phyloP scores from a whole-genome alignment of 2,329 filamentous ascomycete species.

The Akanthomyces dipterigenus region DNA sequence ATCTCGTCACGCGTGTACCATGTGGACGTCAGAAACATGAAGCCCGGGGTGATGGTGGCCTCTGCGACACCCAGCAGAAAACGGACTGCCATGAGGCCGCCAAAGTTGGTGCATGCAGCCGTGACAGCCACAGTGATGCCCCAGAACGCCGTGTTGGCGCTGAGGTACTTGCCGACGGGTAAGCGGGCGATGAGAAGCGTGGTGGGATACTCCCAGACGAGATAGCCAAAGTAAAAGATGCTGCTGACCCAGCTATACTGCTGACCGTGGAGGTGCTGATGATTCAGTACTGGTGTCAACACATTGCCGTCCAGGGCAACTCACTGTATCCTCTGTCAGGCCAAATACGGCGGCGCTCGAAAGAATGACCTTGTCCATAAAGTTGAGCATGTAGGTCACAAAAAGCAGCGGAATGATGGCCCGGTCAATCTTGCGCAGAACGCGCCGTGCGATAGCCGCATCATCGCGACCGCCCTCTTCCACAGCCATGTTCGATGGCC shows the following conservation, averaged over 20 bases:
- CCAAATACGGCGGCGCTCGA: conserved; percentile 52
- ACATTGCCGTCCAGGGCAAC: neutral
- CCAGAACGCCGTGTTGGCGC: conserved; percentile 44
- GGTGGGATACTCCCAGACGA: conserved; percentile 43
- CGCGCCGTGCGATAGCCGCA: conserved; percentile 23
- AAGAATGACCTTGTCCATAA: conserved; percentile 55
- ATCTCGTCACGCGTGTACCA: conserved; percentile 53
- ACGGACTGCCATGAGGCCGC: conserved; percentile 41
- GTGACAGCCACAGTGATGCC: conserved; percentile 39
- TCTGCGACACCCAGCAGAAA: conserved; percentile 50
- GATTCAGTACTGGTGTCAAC: neutral
- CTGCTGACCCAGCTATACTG: conserved; percentile 60
- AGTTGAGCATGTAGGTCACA: conserved; percentile 51
- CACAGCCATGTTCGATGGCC: neutral
- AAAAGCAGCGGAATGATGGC: conserved; percentile 50
- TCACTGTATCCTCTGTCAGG: conserved; percentile 39
- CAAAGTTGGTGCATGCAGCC: conserved; percentile 40
- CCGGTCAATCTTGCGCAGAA: conserved; percentile 50
- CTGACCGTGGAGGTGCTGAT: conserved; percentile 25
- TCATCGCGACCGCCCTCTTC: conserved; percentile 6
- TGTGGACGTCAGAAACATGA: conserved; percentile 49
- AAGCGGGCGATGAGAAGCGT: conserved; percentile 41
- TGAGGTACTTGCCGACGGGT: conserved; percentile 41
- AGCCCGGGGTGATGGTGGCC: conserved; percentile 46
- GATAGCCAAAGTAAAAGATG: conserved; percentile 37